Evolutionary conservation across 495 filamentous ascomycete genomes (phyloP).

Genomic region (Parmelia sp.): DNA sequence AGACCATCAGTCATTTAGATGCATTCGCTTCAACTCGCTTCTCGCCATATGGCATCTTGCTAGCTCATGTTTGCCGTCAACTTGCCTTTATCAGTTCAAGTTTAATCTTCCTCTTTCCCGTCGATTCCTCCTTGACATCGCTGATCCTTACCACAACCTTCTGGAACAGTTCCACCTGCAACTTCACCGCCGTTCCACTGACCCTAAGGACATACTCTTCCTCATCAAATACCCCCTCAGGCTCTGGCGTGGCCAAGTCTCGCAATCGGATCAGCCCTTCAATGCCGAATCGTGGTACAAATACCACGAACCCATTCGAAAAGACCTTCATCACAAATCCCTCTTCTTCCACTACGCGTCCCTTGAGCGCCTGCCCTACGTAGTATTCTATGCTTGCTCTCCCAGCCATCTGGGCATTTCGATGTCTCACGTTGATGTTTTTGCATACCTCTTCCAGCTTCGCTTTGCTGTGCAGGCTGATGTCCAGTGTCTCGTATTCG

Average conservation of each 20-base stretch:
- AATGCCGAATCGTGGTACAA: constrained; percentile 91
- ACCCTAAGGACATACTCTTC: constrained; percentile 71
- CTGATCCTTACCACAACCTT: constrained; percentile 82
- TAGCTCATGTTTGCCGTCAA: too few species aligned
- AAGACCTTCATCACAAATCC: constrained; percentile 96
- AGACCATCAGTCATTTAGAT: too few species aligned
- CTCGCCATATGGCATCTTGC: too few species aligned
- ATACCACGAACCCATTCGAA: constrained; percentile 91
- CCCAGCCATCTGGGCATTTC: constrained; percentile 92
- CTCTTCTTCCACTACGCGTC: constrained; percentile 73
- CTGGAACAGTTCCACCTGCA: constrained; percentile 75
- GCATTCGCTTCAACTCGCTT: too few species aligned
- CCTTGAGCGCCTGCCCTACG: constrained; percentile 90
- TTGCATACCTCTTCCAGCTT: constrained; percentile 90
- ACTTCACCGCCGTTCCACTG: constrained; percentile 42
- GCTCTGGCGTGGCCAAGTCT: constrained; percentile 71
- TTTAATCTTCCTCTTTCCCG: constrained; percentile 85
- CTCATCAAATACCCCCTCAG: constrained; percentile 70
- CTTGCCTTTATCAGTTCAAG: constrained; percentile 51
- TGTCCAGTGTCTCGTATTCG: constrained; percentile 75
- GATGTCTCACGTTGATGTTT: constrained; percentile 95
- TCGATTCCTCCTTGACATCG: constrained; percentile 85
- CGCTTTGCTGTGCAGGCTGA: constrained; percentile 62
- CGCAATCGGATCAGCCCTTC: constrained; percentile 80
- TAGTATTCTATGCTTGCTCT: constrained; percentile 94